Evolutionary conservation across 2,329 filamentous ascomycete species (phyloP), one percentile per base, ranked within the genome.

Genomic region (Aspergillus ibericus): DNA sequence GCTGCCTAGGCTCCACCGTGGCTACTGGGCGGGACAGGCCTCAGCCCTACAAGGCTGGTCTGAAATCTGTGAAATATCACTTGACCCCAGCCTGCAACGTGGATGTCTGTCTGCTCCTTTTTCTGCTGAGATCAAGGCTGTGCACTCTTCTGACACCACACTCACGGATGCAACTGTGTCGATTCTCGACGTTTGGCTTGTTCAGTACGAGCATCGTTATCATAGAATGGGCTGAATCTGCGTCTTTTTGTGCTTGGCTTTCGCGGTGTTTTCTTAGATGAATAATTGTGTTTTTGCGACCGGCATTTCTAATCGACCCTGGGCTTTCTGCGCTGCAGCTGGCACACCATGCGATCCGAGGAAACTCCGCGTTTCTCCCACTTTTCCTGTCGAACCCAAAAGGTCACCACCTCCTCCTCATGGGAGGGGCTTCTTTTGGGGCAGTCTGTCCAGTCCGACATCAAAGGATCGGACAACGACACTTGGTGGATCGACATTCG

Each of bases 401-500:
- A 66, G 15, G 47, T 58, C 7, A 52, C 34, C 32, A 42, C 55
- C 2, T 63, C 66, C 2, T 55, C 65, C 0, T 61, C 55, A 9
- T 71, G 67, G 66, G 64, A 64, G 2, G 63, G 48, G 3, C 54
- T 69, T 10, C 64, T 69, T 18, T 57, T 61, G 3, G 15, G 35
- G 1, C 61, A 56, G 13, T 47, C 60, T 4, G 25, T 54, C 55
- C 4, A 59, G 63, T n/a, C 54, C 59, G 53, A 62, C 58, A 27
- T 58, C 40, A 47, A 55, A 59, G 1, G 62, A 59, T 16, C 56
- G 63, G 4, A 55, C 64, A 29, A 4, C 10, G 56, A 59, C 63
- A 91, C 95, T 12, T 98, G 93, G 92, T 99, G 95, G 95, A 82
- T 99, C 36, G 96, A 98, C 68, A 88, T 97, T 73, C 88, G 92